Percentiles rank a stretch among this genome's conserved stretches.
phyloP scores from a whole-genome alignment of 495 filamentous ascomycete genomes.

The Parathielavia hyrcaniae region DNA sequence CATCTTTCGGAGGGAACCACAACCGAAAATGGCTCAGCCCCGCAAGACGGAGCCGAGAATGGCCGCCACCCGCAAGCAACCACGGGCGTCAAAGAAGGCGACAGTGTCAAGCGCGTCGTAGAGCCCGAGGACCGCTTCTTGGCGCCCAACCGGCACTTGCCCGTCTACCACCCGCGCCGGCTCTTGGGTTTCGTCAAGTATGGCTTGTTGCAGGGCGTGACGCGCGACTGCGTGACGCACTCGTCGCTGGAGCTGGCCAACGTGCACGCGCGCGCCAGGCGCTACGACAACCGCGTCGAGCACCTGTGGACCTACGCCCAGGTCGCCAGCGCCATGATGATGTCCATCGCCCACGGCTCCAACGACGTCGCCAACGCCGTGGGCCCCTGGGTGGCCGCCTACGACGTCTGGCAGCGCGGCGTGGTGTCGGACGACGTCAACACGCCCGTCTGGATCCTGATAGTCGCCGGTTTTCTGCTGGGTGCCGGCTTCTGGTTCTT shows the following conservation, averaged over 20 bases:
- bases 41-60: too few relatives aligned
- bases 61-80: too few relatives aligned
- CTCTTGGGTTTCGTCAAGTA: conserved; percentile 40
- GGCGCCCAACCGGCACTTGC: too few relatives aligned
- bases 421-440: conserved; percentile 45
- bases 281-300: conserved; percentile 71
- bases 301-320: conserved; percentile 73
- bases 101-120: too few relatives aligned
- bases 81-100: too few relatives aligned
- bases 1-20: too few relatives aligned
- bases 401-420: conserved; percentile 56
- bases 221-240: conserved; percentile 64
- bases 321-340: conserved; percentile 64
- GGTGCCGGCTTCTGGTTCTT: conserved; percentile 64
- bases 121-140: too few relatives aligned
- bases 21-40: too few relatives aligned
- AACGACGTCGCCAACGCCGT: conserved; percentile 76
- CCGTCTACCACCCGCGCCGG: not conserved
- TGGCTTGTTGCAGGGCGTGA: conserved; percentile 66
- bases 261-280: conserved; percentile 53
- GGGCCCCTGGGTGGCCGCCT: conserved; percentile 66
- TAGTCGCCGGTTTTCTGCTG: conserved; percentile 45
- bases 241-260: conserved; percentile 57
- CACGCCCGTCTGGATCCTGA: conserved; percentile 53
- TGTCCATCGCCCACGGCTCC: conserved; percentile 72